Conservation (phyloP, 352 stramenopile species). For the Phytophthora melonis region DNA sequence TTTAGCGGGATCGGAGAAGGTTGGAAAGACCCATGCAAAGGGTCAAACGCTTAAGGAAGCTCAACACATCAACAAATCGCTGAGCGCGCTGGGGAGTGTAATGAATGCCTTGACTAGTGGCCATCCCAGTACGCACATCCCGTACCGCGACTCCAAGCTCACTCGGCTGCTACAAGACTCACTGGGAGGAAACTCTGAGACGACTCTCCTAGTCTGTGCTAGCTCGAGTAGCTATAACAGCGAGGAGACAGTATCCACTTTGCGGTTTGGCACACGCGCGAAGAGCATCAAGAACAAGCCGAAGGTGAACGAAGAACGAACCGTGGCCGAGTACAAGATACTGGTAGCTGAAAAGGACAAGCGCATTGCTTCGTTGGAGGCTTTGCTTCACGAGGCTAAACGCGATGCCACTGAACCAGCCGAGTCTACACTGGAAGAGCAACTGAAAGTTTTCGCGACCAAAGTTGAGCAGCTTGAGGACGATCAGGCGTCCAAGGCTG, state of each 20-base stretch:
- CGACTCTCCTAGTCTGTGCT: slow-evolving; percentile 73
- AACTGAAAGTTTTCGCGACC: slow-evolving; percentile 47
- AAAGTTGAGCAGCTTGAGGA: slow-evolving; percentile 75
- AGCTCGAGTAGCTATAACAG: slow-evolving; percentile 74
- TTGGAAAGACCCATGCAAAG: slow-evolving; percentile 87
- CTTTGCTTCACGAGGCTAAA: slow-evolving; percentile 39
- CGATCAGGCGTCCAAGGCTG: slow-evolving; percentile 61
- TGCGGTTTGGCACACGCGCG: slow-evolving; percentile 79
- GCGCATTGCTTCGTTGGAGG: slow-evolving; percentile 54
- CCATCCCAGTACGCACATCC: slow-evolving; percentile 91
- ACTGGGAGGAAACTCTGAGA: slow-evolving; percentile 82
- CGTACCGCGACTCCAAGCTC: slow-evolving; percentile 91
- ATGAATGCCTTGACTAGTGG: slow-evolving; percentile 91
- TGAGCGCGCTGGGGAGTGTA: slow-evolving; percentile 90
- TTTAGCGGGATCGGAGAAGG: slow-evolving; percentile 81
- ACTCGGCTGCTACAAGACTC: slow-evolving; percentile 89
- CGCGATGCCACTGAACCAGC: slow-evolving; percentile 33
- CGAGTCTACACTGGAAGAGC: slow-evolving; percentile 48
- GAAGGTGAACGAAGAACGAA: slow-evolving; percentile 92
- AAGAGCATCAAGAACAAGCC: slow-evolving; percentile 87
- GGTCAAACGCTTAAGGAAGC: slow-evolving; percentile 92
- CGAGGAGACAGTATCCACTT: slow-evolving; percentile 77
- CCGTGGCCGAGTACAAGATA: slow-evolving; percentile 74
- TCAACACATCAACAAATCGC: slow-evolving; percentile 92
- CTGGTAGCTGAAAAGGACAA: slow-evolving; percentile 69